phyloP scores from a whole-genome alignment of 371 early-diverging fungal species.

The Encephalitozoon hellem region DNA sequence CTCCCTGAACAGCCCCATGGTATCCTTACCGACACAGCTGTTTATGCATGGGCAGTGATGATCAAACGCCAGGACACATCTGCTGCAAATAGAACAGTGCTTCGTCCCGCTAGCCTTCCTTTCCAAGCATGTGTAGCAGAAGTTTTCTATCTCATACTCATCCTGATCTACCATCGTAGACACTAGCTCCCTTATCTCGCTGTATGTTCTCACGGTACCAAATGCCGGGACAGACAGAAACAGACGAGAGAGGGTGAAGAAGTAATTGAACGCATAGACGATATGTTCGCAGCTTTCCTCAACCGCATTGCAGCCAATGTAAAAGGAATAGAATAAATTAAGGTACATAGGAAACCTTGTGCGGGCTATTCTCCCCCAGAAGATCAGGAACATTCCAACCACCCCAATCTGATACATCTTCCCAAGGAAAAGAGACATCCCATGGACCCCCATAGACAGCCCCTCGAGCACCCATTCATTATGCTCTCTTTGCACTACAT shows the following conservation, averaged over 20 bases:
- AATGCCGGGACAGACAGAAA: not conserved
- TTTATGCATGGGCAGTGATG: constrained; percentile 44
- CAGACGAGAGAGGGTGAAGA: not conserved
- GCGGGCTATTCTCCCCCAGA: not conserved
- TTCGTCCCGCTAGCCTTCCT: constrained; percentile 1
- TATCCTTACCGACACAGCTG: constrained; percentile 15
- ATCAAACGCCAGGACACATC: constrained; percentile 14
- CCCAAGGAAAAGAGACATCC: not conserved
- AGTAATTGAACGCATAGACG: not conserved
- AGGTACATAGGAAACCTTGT: constrained; percentile 9
- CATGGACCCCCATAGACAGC: not conserved
- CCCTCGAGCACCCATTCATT: not conserved
- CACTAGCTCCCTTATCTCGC: not conserved
- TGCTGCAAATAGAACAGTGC: constrained; percentile 33
- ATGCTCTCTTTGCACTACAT: not conserved
- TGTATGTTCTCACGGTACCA: not conserved
- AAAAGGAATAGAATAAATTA: constrained; percentile 18
- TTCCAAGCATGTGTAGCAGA: constrained; percentile 37
- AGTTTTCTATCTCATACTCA: constrained; percentile 13
- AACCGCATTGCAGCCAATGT: not conserved
- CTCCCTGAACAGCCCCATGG: not conserved
- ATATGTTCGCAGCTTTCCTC: not conserved
- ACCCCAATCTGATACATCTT: not conserved
- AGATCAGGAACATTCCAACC: not conserved
- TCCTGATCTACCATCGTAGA: not conserved